Percentiles rank a stretch among this genome's conserved stretches.
Conservation (phyloP, 805 yeast species). For the Teunomyces stri region DNA sequence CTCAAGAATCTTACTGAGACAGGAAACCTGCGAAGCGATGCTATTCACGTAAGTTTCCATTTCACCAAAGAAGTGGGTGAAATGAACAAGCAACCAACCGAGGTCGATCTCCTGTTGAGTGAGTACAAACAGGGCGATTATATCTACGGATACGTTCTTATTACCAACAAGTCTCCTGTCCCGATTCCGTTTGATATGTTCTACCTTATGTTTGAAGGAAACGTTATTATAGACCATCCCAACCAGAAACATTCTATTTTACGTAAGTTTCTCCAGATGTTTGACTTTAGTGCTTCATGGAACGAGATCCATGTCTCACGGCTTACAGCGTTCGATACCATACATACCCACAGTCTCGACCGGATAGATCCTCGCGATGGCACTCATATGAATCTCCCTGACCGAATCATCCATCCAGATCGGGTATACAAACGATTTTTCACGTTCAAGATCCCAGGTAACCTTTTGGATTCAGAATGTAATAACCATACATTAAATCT, state of each 20-base stretch:
- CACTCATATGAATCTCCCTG: constrained; percentile 17
- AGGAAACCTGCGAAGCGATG: constrained; percentile 24
- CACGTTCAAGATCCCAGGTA: constrained; percentile 39
- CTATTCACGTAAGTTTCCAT: constrained; percentile 24
- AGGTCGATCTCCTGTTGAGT: constrained; percentile 28
- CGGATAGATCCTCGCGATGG: constrained; percentile 26
- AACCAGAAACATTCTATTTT: constrained; percentile 15
- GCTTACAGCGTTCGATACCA: constrained; percentile 20
- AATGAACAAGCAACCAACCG: constrained; percentile 23
- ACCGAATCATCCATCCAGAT: constrained; percentile 20
- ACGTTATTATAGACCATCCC: constrained; percentile 11
- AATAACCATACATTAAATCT: constrained; percentile 25
- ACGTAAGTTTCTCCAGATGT: constrained; percentile 44
- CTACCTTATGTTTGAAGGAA: constrained; percentile 56
- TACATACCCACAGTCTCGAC: constrained; percentile 14
- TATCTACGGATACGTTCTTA: constrained; percentile 53
- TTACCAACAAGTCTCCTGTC: constrained; percentile 39
- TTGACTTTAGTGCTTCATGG: constrained; percentile 53
- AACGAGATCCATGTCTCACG: constrained; percentile 35
- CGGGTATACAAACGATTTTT: constrained; percentile 35
- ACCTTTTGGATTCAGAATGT: constrained; percentile 39
- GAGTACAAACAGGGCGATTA: constrained; percentile 68
- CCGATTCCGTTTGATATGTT: constrained; percentile 62
- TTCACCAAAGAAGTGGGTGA: constrained; percentile 37
- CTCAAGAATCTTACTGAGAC: constrained; percentile 31